These are phyloP conservation scores for Rhytidhysteron rufulum DNA, from an alignment of 2,329 filamentous ascomycete species.

Conservation along the genomic window DNA sequence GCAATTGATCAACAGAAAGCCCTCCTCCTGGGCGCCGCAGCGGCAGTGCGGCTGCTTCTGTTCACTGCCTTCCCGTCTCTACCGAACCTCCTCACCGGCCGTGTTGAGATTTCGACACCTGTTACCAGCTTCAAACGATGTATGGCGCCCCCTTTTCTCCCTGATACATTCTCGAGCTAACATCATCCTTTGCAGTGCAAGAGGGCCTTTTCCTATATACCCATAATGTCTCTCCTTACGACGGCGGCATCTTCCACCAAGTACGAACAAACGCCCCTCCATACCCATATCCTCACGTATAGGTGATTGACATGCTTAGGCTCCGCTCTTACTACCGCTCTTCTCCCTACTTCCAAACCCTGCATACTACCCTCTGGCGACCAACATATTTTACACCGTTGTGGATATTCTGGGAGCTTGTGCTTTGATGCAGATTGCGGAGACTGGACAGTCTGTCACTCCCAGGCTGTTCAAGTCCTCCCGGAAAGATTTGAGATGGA, in stretches of 20 bases:
- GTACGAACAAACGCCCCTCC: conserved; percentile 30
- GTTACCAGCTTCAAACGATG: conserved; percentile 97
- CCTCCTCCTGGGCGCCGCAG: conserved; percentile 70
- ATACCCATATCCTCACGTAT: background rate
- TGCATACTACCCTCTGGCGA: conserved; percentile 64
- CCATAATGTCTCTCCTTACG: conserved; percentile 94
- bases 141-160: too few relatives aligned
- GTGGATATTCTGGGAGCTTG: conserved; percentile 80
- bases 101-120: conserved; percentile 95
- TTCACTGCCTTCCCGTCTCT: conserved; percentile 78
- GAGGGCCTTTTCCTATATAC: conserved; percentile 95
- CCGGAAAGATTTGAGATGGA: conserved; percentile 70
- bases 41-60: conserved; percentile 73
- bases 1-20: conserved; percentile 56
- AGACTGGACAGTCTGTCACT: conserved; percentile 72
- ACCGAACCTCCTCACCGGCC: conserved; percentile 78
- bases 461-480: conserved; percentile 75
- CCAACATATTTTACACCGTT: conserved; percentile 73
- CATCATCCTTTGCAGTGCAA: conserved; percentile 61
- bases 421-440: conserved; percentile 73
- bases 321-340: conserved; percentile 83
- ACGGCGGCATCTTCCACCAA: conserved; percentile 79
- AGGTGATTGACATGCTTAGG: conserved; percentile 48
- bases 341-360: conserved; percentile 82
- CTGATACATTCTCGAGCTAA: conserved; percentile 12